phyloP scores from a whole-genome alignment of 768 basidiomycete genomes.

The Kwoniella heveanensis region DNA sequence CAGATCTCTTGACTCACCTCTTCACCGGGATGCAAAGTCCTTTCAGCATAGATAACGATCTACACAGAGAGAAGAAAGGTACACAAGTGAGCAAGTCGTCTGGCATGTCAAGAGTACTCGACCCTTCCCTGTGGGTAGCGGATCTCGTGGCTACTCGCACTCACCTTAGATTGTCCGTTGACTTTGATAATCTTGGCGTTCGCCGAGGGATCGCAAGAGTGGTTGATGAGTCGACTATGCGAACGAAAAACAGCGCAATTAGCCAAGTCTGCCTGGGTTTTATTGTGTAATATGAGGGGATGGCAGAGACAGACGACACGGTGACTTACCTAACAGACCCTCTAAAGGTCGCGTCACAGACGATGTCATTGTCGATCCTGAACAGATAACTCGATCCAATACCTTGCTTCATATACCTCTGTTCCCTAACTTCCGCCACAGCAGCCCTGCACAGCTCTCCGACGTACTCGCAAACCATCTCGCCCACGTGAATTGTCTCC shows the following conservation, averaged over 20 bases:
- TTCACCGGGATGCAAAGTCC: conserved; percentile 91
- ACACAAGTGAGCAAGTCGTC: too few species aligned
- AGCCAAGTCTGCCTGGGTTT: too few species aligned
- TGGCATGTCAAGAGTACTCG: too few species aligned
- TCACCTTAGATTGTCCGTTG: conserved; percentile 58
- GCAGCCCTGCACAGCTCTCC: conserved; percentile 94
- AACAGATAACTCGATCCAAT: conserved; percentile 98
- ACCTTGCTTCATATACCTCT: conserved; percentile 92
- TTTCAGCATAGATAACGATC: conserved; percentile 99
- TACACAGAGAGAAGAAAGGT: conserved; percentile 54
- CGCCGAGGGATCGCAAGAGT: conserved; percentile 86
- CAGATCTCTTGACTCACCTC: conserved; percentile 87
- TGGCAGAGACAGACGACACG: neutral
- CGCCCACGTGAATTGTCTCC: conserved; percentile 88
- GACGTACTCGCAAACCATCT: conserved; percentile 99
- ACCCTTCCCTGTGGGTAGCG: too few species aligned
- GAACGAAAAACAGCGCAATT: neutral
- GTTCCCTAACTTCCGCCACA: conserved; percentile 95
- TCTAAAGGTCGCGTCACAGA: conserved; percentile 98
- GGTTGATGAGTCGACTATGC: conserved; percentile 89
- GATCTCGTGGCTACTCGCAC: conserved; percentile 4
- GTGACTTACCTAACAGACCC: conserved; percentile 89
- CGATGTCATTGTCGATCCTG: conserved; percentile 94
- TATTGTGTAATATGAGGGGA: too few species aligned
- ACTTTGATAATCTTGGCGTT: conserved; percentile 62